Evolutionary conservation across 2,329 filamentous ascomycete species (phyloP).

Genomic region (Sporothrix humicola): DNA sequence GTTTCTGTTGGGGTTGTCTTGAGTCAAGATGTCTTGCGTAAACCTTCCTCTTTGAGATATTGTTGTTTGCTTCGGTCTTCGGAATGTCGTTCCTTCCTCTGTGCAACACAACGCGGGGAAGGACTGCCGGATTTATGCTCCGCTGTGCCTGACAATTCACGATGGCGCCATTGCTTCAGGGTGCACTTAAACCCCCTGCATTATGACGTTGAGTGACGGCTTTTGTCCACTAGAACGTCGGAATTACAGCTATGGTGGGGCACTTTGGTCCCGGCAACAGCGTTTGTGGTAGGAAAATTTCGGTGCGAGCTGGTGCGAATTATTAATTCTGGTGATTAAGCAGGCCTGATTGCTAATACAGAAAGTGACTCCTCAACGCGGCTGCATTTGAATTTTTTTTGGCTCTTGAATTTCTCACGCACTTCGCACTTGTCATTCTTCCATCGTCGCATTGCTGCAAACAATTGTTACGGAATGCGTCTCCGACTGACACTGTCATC

Average conservation of each 20-base stretch:
- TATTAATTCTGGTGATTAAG: slow-evolving; percentile 24
- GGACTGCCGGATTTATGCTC: slow-evolving; percentile 1
- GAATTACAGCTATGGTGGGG: background rate
- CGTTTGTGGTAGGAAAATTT: background rate
- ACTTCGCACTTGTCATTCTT: slow-evolving; percentile 1
- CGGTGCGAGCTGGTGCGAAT: background rate
- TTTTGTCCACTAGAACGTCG: background rate
- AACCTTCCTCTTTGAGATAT: background rate
- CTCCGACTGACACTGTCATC: background rate
- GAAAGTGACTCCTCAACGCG: background rate
- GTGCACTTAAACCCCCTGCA: background rate
- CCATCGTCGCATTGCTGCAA: background rate
- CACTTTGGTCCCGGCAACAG: too few species aligned
- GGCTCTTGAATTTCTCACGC: background rate
- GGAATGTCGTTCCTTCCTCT: background rate
- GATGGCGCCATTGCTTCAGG: slow-evolving; percentile 14
- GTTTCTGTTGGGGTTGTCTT: background rate
- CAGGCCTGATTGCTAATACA: slow-evolving; percentile 18
- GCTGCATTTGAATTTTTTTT: too few species aligned
- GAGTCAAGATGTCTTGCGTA: background rate
- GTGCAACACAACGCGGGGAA: background rate
- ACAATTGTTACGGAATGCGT: background rate
- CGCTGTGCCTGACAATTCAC: background rate
- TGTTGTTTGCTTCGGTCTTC: background rate
- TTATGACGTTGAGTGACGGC: slow-evolving; percentile 2